Evolutionary conservation across 164 flowering plant genomes (phyloP).

Genomic region (Piper longum): DNA sequence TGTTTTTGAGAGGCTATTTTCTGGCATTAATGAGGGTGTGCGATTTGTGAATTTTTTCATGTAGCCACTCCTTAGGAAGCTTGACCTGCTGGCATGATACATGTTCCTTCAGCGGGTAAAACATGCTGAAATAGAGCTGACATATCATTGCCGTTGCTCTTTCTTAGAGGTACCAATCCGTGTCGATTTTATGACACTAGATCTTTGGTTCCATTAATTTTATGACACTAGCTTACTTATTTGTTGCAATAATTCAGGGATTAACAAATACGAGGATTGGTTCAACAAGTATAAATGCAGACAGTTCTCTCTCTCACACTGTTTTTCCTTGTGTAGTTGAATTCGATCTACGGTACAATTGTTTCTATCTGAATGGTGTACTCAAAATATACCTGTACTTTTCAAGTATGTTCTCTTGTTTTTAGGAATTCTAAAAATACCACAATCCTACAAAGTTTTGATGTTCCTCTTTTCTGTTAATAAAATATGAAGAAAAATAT

Average conservation of each 20-base stretch:
- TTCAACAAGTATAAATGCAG: slow-evolving; percentile 84
- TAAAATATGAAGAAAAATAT: neutral
- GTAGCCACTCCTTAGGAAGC: neutral
- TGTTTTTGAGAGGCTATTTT: slow-evolving; percentile 63
- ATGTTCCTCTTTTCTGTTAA: neutral
- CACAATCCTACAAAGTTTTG: neutral
- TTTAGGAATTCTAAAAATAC: neutral
- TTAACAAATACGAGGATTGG: slow-evolving; percentile 76
- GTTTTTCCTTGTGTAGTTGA: slow-evolving; percentile 96
- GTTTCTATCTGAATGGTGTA: neutral
- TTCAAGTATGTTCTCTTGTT: neutral
- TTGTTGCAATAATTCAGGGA: slow-evolving; percentile 39
- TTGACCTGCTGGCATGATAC: neutral
- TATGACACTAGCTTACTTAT: neutral
- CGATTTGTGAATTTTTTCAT: neutral
- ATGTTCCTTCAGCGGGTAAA: slow-evolving; percentile 61
- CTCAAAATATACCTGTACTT: no score
- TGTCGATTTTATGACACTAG: neutral
- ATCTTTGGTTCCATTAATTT: neutral
- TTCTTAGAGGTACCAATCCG: slow-evolving; percentile 65
- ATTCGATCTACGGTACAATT: slow-evolving; percentile 67
- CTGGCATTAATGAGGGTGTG: slow-evolving; percentile 79
- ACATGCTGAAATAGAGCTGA: slow-evolving; percentile 68
- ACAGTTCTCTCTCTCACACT: slow-evolving; percentile 96
- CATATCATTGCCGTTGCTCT: slow-evolving; percentile 86